Evolutionary conservation across 208 protist genomes (phyloP), one percentile per base, ranked within the genome.

Genomic region (Endotrypanum monterogeii): DNA sequence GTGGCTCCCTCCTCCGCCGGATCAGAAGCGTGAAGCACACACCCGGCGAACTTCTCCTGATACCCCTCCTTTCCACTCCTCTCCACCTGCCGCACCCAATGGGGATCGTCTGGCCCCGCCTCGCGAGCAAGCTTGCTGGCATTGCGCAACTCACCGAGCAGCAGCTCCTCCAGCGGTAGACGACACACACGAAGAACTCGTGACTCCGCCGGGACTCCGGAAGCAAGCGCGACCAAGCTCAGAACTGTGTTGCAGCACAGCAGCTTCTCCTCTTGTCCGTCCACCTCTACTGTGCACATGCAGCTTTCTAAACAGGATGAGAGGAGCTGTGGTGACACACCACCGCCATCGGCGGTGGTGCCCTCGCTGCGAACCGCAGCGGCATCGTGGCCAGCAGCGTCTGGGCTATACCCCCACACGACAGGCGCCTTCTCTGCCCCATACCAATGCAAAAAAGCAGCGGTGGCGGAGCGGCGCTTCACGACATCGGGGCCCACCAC

Each of bases 101-200:
- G 82, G 6, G 56, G 14, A 52, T 83, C 74, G 35, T 70, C 56
- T 39, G 81, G 75, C 11, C 74, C 72, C 0, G 84, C 88, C 74
- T 89, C 76, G 37, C 88, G 82, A 3, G 84, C 88, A 54, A 71
- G 68, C 61, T 83, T 85, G 73, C 88, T 84, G 4, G 82, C 77
- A 57, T 89, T 76, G 50, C 83, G 79, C 52, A 92, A 65, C 78
- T 92, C 88, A 8, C 79, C 81, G 1, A 92, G 74, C 25, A 92
- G 79, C 28, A 89, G 76, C 76, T 92, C 88, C 75, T 92, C 88
- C 74, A 88, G 61, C 57, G 83, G 80, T 39, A 84, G 61, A 2
- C 61, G 69, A 28, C 71, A 74, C 48, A 85, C 76, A 44, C 74
- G 69, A 48, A 92, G 75, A 46, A 80, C 83, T 4, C 85, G 82